Base-by-base conservation (phyloP, 2,329 filamentous ascomycete genomes). In the Ophioceras dolichostomum region DNA sequence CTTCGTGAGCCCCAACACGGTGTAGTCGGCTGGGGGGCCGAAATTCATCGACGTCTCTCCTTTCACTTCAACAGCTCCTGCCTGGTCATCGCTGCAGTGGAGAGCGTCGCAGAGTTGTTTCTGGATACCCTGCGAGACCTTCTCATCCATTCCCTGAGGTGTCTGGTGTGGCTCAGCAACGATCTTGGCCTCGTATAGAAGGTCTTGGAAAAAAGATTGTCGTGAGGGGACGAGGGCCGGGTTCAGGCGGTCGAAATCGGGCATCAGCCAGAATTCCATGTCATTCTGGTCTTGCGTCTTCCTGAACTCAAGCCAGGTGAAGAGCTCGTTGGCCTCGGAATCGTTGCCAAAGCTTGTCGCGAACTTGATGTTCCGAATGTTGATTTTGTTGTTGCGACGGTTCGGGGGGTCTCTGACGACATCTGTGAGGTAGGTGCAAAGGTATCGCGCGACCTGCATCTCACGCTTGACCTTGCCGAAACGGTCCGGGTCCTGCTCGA, bases 331-430 rank as follows among this genome's bases (percentile, higher is more conserved):
- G 36, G 68, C 68, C 4, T 65, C 62, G 4, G 59, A 57, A 1
- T 44, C 46, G 40, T 44, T 41, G 0, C 70, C 67, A 39, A 76
- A 74, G 6, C 71, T 57, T 2, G 73, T 64, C 19, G 56, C 55
- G 38, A 75, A 76, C 12, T 66, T 62, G 48, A 74, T 75, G 45
- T 76, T 76, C 2, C 70, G 56, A 37, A 67, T 68, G 2, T 70
- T 69, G 26, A 76, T 73, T 35, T 19, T 21, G 56, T 67, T 32
- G 40, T 39, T 10, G 38, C 41, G 9, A 26, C 33, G 36, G 8
- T 32, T 31, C n/a, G 32, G n/a, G 3, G 29, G 29, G 8, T 20
- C 20, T 22, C 14, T 37, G 4, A 37, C n/a, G 10, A 28, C 30
- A 17, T 37, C 36, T 6, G 36, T 24, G 10, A 37, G 27, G n/a